Percentiles rank a stretch among this genome's conserved stretches.
Evolutionary conservation across 1,139 yeast genomes (phyloP).

Genomic region (Magnusiomyces magnusii): DNA sequence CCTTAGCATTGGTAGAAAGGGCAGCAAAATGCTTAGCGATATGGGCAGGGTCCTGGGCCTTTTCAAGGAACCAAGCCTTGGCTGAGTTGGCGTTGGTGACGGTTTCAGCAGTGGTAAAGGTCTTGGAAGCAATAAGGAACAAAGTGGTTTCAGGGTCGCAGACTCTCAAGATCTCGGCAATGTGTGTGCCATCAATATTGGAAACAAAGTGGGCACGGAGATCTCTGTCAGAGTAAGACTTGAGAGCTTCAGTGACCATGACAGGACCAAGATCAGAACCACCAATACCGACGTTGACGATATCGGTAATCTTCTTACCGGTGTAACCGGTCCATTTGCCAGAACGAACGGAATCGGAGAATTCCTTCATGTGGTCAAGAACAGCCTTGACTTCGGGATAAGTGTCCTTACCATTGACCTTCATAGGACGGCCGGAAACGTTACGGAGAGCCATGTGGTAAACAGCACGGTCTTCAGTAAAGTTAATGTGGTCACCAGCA

Average conservation of each 20-base stretch:
- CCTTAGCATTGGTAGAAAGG: slow-evolving; percentile 83
- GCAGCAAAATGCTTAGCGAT: slow-evolving; percentile 98
- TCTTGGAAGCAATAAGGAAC: slow-evolving; percentile 92
- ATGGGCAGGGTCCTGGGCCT: slow-evolving; percentile 59
- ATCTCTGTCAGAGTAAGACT: slow-evolving; percentile 73
- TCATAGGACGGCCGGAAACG: slow-evolving; percentile 73
- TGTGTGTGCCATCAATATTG: slow-evolving; percentile 96
- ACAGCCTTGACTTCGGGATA: slow-evolving; percentile 86
- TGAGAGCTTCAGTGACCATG: slow-evolving; percentile 97
- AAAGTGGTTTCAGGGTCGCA: slow-evolving; percentile 87
- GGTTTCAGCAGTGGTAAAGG: slow-evolving; percentile 98
- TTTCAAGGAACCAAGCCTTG: slow-evolving; percentile 80
- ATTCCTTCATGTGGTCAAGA: slow-evolving; percentile 92
- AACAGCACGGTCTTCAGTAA: slow-evolving; percentile 95
- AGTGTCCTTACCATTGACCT: slow-evolving; percentile 83
- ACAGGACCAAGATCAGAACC: slow-evolving; percentile 99
- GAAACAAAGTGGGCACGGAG: slow-evolving; percentile 88
- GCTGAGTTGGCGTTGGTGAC: slow-evolving; percentile 93
- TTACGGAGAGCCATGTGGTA: slow-evolving; percentile 95
- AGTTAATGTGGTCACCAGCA: slow-evolving; percentile 86
- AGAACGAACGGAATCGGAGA: slow-evolving; percentile 78
- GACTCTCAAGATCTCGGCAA: slow-evolving; percentile 77
- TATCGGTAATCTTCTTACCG: slow-evolving; percentile 86
- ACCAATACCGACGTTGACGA: slow-evolving; percentile 97
- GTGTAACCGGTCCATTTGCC: slow-evolving; percentile 97